These are phyloP conservation scores for Terfezia boudieri DNA, from an alignment of 495 filamentous ascomycete species.

Conservation along the genomic window DNA sequence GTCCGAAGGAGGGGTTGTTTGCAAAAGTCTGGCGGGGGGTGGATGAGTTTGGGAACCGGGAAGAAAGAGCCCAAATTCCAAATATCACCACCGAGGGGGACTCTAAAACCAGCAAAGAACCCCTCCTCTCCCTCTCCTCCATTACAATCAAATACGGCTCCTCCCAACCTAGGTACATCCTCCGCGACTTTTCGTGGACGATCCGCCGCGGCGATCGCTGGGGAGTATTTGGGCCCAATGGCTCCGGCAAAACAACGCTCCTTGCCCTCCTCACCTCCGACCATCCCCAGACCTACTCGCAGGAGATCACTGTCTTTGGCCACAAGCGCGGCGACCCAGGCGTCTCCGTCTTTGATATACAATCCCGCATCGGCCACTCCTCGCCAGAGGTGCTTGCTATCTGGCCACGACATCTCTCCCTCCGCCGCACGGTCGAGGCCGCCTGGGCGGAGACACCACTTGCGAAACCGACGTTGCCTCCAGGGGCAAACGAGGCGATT, in stretches of 20 bases:
- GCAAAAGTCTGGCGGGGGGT: slow-evolving; percentile 19
- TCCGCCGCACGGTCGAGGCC: slow-evolving; percentile 54
- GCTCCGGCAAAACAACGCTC: slow-evolving; percentile 77
- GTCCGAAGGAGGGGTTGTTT: slow-evolving; percentile 1
- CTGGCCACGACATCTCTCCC: slow-evolving; percentile 57
- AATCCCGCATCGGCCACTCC: slow-evolving; percentile 71
- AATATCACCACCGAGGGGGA: neutral
- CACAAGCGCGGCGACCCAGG: slow-evolving; percentile 58
- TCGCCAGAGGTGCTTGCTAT: slow-evolving; percentile 84
- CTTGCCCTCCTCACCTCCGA: slow-evolving; percentile 83
- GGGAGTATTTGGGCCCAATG: slow-evolving; percentile 83
- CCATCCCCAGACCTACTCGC: slow-evolving; percentile 80
- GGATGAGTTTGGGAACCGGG: slow-evolving; percentile 3
- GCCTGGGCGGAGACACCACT: slow-evolving; percentile 80
- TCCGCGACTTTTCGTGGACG: slow-evolving; percentile 74
- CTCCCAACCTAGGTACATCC: slow-evolving; percentile 29
- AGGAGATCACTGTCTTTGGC: slow-evolving; percentile 68
- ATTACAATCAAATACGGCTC: slow-evolving; percentile 60
- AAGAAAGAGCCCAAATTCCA: slow-evolving; percentile 4
- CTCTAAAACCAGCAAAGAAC: slow-evolving; percentile 22
- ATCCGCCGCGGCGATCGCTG: slow-evolving; percentile 66
- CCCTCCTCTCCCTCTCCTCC: slow-evolving; percentile 66
- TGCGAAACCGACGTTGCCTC: slow-evolving; percentile 37
- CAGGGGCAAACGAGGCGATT: slow-evolving; percentile 9
- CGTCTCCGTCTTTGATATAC: slow-evolving; percentile 78